Evolutionary conservation across 2,329 filamentous ascomycete species (phyloP).

Genomic region (Talaromyces funiculosus): DNA sequence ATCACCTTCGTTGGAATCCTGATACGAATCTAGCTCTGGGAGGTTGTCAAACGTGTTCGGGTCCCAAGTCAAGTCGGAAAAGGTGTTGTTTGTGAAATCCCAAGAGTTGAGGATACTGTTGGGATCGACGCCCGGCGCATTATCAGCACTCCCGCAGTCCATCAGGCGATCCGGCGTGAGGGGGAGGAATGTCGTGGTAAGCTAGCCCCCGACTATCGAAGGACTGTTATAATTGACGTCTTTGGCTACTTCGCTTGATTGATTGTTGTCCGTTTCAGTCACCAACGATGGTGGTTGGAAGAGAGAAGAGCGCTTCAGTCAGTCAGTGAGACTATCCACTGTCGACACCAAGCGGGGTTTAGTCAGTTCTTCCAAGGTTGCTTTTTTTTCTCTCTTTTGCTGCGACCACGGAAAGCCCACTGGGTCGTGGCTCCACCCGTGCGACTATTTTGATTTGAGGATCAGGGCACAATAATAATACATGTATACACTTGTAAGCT

Average conservation of each 20-base stretch:
- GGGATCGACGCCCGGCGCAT: constrained; percentile 37
- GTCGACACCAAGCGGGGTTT: constrained; percentile 4
- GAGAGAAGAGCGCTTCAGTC: neutral
- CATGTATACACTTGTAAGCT: neutral
- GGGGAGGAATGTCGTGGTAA: neutral
- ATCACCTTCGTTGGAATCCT: constrained; percentile 35
- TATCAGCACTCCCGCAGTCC: constrained; percentile 21
- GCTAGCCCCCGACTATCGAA: constrained; percentile 5
- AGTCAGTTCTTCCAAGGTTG: neutral
- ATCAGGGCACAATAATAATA: neutral
- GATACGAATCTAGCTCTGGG: constrained; percentile 35
- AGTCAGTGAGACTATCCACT: neutral
- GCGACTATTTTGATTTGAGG: neutral
- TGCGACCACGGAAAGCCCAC: constrained; percentile 1
- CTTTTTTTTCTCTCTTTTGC: constrained; percentile 1
- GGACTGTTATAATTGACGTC: neutral
- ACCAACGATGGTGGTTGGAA: neutral
- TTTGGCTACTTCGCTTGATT: neutral
- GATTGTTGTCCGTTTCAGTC: neutral
- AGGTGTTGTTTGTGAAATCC: constrained; percentile 25
- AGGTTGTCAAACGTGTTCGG: constrained; percentile 31
- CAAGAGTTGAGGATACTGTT: constrained; percentile 36
- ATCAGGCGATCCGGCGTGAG: constrained; percentile 5
- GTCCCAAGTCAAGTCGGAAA: constrained; percentile 33
- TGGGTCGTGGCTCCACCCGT: neutral